Percentiles rank a stretch among this genome's conserved stretches.
These are phyloP conservation scores for Penicillium occitanis DNA, from an alignment of 2,329 filamentous ascomycete genomes.

Conservation along the genomic window DNA sequence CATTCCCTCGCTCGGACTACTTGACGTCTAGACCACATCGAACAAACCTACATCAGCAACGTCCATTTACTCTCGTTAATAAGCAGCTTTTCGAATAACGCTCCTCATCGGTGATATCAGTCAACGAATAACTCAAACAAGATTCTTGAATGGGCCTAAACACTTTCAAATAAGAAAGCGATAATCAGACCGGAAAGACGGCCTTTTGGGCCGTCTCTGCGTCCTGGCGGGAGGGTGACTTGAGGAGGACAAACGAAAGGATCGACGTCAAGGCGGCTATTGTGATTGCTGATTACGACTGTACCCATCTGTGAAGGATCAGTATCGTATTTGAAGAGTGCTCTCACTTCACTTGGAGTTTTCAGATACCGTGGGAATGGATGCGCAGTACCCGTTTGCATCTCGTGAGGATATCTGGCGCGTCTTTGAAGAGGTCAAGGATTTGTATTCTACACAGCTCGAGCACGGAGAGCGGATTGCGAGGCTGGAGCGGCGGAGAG, in stretches of 20 bases:
- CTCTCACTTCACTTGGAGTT: not conserved
- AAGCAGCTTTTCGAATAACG: not conserved
- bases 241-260: slow-evolving; percentile 18
- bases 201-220: slow-evolving; percentile 39
- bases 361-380: slow-evolving; percentile 47
- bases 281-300: slow-evolving; percentile 7
- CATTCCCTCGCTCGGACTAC: not conserved
- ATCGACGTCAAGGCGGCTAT: slow-evolving; percentile 2
- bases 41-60: not conserved
- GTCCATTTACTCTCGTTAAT: not conserved
- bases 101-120: not conserved
- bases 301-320: not conserved
- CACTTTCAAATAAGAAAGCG: slow-evolving; percentile 23
- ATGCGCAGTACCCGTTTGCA: slow-evolving; percentile 64
- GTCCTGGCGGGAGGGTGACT: slow-evolving; percentile 33
- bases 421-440: slow-evolving; percentile 61
- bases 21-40: slow-evolving; percentile 1
- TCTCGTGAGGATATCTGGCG: slow-evolving; percentile 66
- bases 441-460: slow-evolving; percentile 59
- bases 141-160: slow-evolving; percentile 17
- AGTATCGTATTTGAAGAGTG: slow-evolving; percentile 2
- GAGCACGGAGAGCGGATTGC: slow-evolving; percentile 63
- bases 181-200: slow-evolving; percentile 32
- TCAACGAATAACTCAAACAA: not conserved
- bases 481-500: slow-evolving; percentile 61